A percentile compares a stretch with the other conserved stretches of the same genome.
These are phyloP conservation scores for Cladorrhinum samala DNA, from an alignment of 495 filamentous ascomycete species.

Conservation along the genomic window DNA sequence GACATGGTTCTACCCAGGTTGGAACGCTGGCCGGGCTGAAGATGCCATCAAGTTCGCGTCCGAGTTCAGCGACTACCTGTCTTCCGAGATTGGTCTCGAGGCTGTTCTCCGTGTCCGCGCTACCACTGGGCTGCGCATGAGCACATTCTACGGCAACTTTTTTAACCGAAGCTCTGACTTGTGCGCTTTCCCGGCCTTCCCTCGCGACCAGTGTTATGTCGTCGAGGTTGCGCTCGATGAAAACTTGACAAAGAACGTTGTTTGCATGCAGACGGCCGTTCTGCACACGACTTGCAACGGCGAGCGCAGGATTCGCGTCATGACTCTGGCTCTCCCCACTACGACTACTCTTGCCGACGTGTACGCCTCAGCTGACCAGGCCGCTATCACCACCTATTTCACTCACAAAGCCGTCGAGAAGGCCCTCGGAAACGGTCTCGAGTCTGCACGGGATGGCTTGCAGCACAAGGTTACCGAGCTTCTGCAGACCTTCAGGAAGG, in stretches of 20 bases:
- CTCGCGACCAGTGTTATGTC: constrained; percentile 95
- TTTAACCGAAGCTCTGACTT: constrained; percentile 97
- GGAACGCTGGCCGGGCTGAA: constrained; percentile 87
- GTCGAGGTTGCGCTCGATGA: constrained; percentile 98
- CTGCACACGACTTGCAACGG: constrained; percentile 98
- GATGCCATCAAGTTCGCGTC: constrained; percentile 96
- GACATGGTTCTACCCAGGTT: constrained; percentile 97
- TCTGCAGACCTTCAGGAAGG: constrained; percentile 91
- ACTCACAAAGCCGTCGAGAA: constrained; percentile 96
- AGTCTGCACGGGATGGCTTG: constrained; percentile 82
- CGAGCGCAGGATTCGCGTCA: constrained; percentile 85
- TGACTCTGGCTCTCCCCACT: constrained; percentile 89
- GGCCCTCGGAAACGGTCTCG: constrained; percentile 75
- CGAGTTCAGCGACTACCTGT: constrained; percentile 94
- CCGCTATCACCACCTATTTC: constrained; percentile 88
- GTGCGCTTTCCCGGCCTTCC: constrained; percentile 96
- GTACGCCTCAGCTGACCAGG: constrained; percentile 91
- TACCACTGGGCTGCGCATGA: constrained; percentile 93
- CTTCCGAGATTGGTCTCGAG: constrained; percentile 91
- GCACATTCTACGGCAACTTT: constrained; percentile 97
- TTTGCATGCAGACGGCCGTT: constrained; percentile 94
- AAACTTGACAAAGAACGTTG: constrained; percentile 81
- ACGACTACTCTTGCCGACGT: constrained; percentile 84
- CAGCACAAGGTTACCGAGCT: constrained; percentile 90
- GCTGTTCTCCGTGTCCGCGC: constrained; percentile 93